Evolutionary conservation across 1,284 basidiomycete genomes (phyloP).

Genomic region (Takashimella tepidaria): DNA sequence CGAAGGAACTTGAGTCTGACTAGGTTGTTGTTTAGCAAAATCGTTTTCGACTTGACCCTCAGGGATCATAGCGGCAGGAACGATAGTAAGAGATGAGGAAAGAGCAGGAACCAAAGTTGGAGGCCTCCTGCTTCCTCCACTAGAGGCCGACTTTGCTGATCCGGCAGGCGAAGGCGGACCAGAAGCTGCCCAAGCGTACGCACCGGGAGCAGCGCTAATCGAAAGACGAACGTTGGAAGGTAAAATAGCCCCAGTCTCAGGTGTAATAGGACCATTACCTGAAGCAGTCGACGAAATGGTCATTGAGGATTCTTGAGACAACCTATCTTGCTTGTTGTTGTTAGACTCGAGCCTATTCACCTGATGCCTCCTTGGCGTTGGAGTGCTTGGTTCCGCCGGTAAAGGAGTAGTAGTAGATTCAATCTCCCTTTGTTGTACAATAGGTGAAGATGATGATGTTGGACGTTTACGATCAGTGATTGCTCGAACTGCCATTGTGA

Average conservation of each 20-base stretch:
- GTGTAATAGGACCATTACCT: not conserved
- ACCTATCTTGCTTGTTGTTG: not conserved
- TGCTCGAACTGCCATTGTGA: conserved; percentile 19
- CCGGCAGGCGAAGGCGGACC: not conserved
- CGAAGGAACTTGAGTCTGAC: not conserved
- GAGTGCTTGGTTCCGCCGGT: not conserved
- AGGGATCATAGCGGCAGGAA: not conserved
- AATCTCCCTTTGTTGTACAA: too few species aligned
- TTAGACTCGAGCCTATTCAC: not conserved
- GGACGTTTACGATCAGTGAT: conserved; percentile 19
- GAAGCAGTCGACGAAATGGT: not conserved
- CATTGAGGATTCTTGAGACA: not conserved
- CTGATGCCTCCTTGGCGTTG: too few species aligned
- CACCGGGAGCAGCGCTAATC: not conserved
- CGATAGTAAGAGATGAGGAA: not conserved
- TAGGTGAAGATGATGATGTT: conserved; percentile 2
- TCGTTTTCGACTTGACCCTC: too few species aligned
- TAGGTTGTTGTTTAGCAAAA: not conserved
- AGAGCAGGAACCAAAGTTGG: not conserved
- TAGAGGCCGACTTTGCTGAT: not conserved
- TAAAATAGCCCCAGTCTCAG: not conserved
- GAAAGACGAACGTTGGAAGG: not conserved
- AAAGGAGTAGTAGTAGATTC: conserved; percentile 1
- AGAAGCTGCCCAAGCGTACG: not conserved
- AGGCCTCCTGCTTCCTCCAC: not conserved